phyloP scores from a whole-genome alignment of 2,329 filamentous ascomycete genomes.

The Beauveria brongniartii region DNA sequence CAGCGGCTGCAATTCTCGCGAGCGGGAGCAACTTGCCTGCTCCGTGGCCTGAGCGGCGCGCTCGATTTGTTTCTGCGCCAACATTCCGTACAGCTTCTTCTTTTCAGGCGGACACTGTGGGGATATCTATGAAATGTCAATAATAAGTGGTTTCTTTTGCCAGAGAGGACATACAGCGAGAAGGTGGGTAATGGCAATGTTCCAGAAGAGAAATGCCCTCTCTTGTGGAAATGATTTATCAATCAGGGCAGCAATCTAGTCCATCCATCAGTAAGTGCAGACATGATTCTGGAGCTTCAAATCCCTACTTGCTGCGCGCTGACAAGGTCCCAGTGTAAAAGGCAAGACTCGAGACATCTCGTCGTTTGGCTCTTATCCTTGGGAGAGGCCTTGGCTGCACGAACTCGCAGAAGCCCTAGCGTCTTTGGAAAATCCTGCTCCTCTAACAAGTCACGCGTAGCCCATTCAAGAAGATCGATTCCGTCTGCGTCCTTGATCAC shows the following conservation, averaged over 20 bases:
- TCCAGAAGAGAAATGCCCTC: constrained; percentile 44
- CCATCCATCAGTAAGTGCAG: not conserved
- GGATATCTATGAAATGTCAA: constrained; percentile 28
- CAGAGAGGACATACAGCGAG: constrained; percentile 36
- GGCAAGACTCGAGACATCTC: constrained; percentile 43
- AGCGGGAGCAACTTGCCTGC: constrained; percentile 24
- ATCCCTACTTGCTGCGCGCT: constrained; percentile 46
- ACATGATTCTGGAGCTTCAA: not conserved
- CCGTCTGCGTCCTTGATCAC: constrained; percentile 41
- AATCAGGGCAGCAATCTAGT: constrained; percentile 44
- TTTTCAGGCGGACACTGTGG: constrained; percentile 39
- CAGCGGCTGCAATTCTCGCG: not conserved
- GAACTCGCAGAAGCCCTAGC: constrained; percentile 40
- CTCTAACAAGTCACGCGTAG: constrained; percentile 30
- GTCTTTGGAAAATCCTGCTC: constrained; percentile 37
- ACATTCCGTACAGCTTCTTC: constrained; percentile 41
- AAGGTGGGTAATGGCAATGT: constrained; percentile 44
- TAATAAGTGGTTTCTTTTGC: too few species aligned
- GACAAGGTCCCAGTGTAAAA: constrained; percentile 46
- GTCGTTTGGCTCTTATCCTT: constrained; percentile 34
- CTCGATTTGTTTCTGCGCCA: constrained; percentile 44
- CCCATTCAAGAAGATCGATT: constrained; percentile 49
- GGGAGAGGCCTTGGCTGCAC: constrained; percentile 45
- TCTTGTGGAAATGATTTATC: constrained; percentile 44
- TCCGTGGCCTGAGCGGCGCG: constrained; percentile 39